Percentiles rank a stretch among this genome's conserved stretches.
phyloP scores from a whole-genome alignment of 2,329 filamentous ascomycete species.

The Colletotrichum agaves region DNA sequence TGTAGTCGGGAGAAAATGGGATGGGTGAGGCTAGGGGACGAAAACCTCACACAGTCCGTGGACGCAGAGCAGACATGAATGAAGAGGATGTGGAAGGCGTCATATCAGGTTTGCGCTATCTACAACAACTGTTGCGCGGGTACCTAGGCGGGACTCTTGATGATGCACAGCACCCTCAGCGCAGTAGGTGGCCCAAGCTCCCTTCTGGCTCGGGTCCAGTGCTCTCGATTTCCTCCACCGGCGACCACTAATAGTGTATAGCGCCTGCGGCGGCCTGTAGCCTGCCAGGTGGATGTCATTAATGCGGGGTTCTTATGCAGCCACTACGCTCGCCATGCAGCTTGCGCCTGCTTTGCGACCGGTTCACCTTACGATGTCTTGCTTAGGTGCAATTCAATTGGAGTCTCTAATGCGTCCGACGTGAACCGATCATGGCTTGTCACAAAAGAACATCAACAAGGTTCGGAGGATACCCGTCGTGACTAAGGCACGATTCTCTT shows the following conservation, averaged over 20 bases:
- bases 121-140: neutral
- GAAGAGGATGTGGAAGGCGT: slow-evolving; percentile 19
- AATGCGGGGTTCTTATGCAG: slow-evolving; percentile 27
- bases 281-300: slow-evolving; percentile 18
- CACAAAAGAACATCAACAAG: neutral
- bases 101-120: slow-evolving; percentile 20
- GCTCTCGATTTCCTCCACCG: slow-evolving; percentile 2
- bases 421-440: neutral
- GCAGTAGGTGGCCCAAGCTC: slow-evolving; percentile 45
- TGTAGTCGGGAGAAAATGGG: neutral
- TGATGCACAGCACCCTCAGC: slow-evolving; percentile 11
- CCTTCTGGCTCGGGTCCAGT: slow-evolving; percentile 44
- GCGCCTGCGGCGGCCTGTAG: slow-evolving; percentile 14
- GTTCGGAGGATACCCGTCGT: neutral
- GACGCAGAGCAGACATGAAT: neutral
- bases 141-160: neutral
- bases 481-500: neutral
- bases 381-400: neutral
- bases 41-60: neutral
- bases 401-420: neutral
- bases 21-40: neutral
- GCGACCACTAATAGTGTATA: neutral
- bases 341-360: slow-evolving; percentile 4
- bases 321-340: neutral
- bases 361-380: neutral